A percentile compares a stretch with the other conserved stretches of the same genome.
Conservation (phyloP, 2,329 filamentous ascomycete genomes). For the Lecanicillium sp. region DNA sequence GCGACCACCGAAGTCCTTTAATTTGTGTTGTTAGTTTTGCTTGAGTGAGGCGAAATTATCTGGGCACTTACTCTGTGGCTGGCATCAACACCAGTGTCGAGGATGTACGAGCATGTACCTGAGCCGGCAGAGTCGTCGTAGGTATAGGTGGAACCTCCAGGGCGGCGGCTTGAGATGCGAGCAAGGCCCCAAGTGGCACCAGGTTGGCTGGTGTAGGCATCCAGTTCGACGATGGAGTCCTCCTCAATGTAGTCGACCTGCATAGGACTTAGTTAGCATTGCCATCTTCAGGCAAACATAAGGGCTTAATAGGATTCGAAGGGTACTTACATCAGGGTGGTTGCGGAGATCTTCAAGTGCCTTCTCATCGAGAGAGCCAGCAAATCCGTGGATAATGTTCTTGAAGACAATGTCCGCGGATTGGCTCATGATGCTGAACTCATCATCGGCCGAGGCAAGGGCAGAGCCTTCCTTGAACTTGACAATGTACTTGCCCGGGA, state of each 20-base stretch:
- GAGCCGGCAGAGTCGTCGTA: conserved; percentile 30
- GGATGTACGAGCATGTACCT: conserved; percentile 34
- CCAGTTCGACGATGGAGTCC: conserved; percentile 44
- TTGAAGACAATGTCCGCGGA: conserved; percentile 18
- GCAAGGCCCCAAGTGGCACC: conserved; percentile 33
- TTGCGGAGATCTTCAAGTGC: conserved; percentile 15
- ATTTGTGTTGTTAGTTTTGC: background rate
- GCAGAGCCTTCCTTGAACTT: conserved; percentile 17
- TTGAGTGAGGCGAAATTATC: conserved; percentile 13
- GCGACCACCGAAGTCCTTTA: conserved; percentile 32
- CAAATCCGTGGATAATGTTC: conserved; percentile 16
- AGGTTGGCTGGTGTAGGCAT: conserved; percentile 26
- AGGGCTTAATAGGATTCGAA: too few relatives aligned
- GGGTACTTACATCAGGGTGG: conserved; percentile 15
- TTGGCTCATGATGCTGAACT: conserved; percentile 11
- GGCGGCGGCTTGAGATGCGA: conserved; percentile 25
- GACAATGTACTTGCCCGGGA: conserved; percentile 23
- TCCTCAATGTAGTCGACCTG: conserved; percentile 31
- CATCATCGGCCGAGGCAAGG: conserved; percentile 9
- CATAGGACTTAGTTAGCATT: conserved; percentile 5
- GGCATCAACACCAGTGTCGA: conserved; percentile 35
- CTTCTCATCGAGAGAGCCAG: conserved; percentile 13
- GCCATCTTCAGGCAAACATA: too few relatives aligned
- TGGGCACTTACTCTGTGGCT: conserved; percentile 24
- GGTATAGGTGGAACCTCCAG: conserved; percentile 21